Conservation (phyloP, 1,284 basidiomycete genomes). For the Phlebopus sp. region DNA sequence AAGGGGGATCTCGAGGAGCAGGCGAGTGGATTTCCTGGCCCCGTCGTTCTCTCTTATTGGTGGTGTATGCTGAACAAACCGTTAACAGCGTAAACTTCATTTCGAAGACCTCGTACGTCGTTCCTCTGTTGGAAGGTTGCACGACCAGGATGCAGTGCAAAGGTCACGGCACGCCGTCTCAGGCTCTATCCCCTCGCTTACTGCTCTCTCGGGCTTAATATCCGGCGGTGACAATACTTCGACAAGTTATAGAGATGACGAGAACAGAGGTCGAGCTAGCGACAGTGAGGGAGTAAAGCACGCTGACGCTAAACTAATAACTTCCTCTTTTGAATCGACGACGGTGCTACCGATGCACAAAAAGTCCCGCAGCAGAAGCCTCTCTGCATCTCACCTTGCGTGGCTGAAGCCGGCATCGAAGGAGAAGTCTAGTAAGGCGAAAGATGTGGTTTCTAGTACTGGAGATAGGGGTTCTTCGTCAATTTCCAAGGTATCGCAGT, state of each 20-base stretch:
- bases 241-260: not conserved
- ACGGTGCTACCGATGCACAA: slow-evolving; percentile 27
- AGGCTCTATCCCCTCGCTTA: slow-evolving; percentile 1
- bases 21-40: slow-evolving; percentile 37
- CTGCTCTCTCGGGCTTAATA: not conserved
- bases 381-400: slow-evolving; percentile 68
- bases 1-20: slow-evolving; percentile 55
- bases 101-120: slow-evolving; percentile 68
- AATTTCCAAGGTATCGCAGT: slow-evolving; percentile 16
- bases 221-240: not conserved
- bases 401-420: slow-evolving; percentile 51
- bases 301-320: slow-evolving; percentile 21
- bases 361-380: slow-evolving; percentile 54
- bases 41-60: not conserved
- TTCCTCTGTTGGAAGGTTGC: slow-evolving; percentile 64
- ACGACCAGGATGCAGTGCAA: slow-evolving; percentile 62
- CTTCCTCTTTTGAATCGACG: slow-evolving; percentile 12
- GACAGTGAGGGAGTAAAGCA: slow-evolving; percentile 7
- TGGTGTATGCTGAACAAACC: slow-evolving; percentile 7
- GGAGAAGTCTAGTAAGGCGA: slow-evolving; percentile 18
- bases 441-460: slow-evolving; percentile 9
- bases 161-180: slow-evolving; percentile 7
- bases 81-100: slow-evolving; percentile 60
- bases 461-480: slow-evolving; percentile 17
- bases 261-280: slow-evolving; percentile 1